Evolutionary conservation across 148 eudicot genomes (phyloP), one percentile per base, ranked within the genome.

Genomic region (Nepenthes gracilis): DNA sequence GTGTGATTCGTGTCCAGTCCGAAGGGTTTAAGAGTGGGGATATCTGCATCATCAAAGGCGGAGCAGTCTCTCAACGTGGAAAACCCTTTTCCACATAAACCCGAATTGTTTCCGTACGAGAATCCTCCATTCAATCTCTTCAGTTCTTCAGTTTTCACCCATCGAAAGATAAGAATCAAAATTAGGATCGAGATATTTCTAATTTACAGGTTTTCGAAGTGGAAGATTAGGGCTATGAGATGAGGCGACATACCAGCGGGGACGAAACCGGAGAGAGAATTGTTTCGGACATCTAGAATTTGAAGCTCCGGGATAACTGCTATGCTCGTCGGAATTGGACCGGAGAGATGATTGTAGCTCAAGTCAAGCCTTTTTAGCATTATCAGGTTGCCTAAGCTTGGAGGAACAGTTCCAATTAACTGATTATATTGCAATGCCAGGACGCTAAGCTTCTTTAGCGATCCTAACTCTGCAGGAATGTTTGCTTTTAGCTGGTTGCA

Each of bases 321-420:
- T 63, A 89, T 57, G 57, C 59, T 61, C 12, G 13, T 11, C 35
- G 96, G 99, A 55, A 93, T 76, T 33, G 84, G 65, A n/a, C 95
- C 99, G 10, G 85, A 80, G 45, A 93, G 87, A 33, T 56, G 81
- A 80, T 93, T 93, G 70, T 69, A 81, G 71, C 96, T 81, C 63
- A 93, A 71, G 67, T 83, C 74, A 36, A 93, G 83, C 64, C 85
- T 78, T 70, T 81, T 82, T 40, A 89, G 70, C 79, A 61, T 35
- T 12, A 38, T 67, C 74, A 86, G 70, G 38, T 67, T 63, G 54
- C 89, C 95, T 60, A 93, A 71, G 69, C 68, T 84, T 9, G 71
- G 14, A 63, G 99, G 97, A 15, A 89, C 82, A 2, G 71, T 52
- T 43, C 87, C 99, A 43, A 76, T 78, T 35, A 88, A 53, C 48